Percentiles rank a stretch among this genome's conserved stretches.
Conservation (phyloP, 257 asterid genomes). For the Mentha longifolia region DNA sequence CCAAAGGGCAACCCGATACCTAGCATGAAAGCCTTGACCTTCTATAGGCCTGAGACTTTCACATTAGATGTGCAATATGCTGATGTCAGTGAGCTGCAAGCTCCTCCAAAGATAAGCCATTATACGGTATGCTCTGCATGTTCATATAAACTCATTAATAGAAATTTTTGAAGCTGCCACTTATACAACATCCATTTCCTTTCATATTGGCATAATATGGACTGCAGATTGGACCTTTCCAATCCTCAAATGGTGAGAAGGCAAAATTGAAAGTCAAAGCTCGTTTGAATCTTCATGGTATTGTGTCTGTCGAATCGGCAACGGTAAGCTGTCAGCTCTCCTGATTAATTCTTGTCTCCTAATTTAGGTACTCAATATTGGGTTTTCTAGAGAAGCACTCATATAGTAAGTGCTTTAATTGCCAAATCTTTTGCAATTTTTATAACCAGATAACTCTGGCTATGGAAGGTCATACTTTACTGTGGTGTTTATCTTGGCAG, state of each 20-base stretch:
- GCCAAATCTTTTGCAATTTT: neutral
- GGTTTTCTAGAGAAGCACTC: neutral
- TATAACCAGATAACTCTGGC: neutral
- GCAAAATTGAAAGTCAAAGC: constrained; percentile 78
- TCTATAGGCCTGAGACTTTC: constrained; percentile 74
- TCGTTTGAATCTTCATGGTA: constrained; percentile 85
- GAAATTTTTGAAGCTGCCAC: neutral
- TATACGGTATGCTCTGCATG: constrained; percentile 59
- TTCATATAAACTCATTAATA: neutral
- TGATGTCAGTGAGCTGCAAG: constrained; percentile 73
- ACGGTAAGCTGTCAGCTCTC: constrained; percentile 55
- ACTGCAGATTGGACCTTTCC: constrained; percentile 85
- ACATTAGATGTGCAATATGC: constrained; percentile 73
- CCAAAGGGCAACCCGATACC: constrained; percentile 91
- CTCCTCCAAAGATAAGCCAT: constrained; percentile 74
- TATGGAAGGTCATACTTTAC: neutral
- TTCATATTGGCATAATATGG: constrained; percentile 7
- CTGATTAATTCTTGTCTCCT: neutral
- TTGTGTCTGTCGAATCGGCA: constrained; percentile 81
- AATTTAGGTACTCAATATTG: neutral
- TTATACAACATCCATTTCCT: neutral
- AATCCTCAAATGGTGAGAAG: constrained; percentile 58
- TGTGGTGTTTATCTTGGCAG: neutral
- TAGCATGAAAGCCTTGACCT: constrained; percentile 87
- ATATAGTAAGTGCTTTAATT: neutral